Evolutionary conservation across 192 early-diverging fungal species (phyloP), one percentile per base, ranked within the genome.

Genomic region (Cetraspora pellucida): DNA sequence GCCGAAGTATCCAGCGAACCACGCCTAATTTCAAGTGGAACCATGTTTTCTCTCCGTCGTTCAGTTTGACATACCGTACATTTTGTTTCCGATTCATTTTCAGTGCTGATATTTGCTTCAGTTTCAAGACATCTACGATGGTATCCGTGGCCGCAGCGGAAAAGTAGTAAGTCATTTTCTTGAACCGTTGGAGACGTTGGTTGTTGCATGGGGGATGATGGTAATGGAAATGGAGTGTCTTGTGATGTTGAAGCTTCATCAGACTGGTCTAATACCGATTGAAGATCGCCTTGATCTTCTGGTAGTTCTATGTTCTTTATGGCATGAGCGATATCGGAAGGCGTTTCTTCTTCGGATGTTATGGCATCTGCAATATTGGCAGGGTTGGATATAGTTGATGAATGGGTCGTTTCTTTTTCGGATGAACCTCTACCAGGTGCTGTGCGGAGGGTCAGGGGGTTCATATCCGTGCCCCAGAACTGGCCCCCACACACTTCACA

Each of bases 61-160:
- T 75, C 74, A 9, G 58, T 75, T 64, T 75, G 74, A 47, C 74
- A 75, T 19, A 64, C 74, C 11, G 60, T 49, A 64, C 74, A 75
- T 37, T 47, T 74, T 10, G 46, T n/a, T 64, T 75, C 74, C 10
- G 44, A 17, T 49, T 49, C 47, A 52, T 50, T 64, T 50, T 75
- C 74, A 17, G 46, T 49, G 19, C 30, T 37, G 47, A 13, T 19
- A 44, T 49, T 58, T 28, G 74, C 23, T 64, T 75, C 74, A 21
- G 59, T 75, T 44, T 82, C 80, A 10, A 88, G 63, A 45, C 87
- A 88, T 19, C 85, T 79, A 27, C 79, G 83, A 79, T 88, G 87
- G 50, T 83, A 88, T 52, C 84, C 86, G 75, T 87, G 87, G 14
- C 85, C 87, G 74, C 86, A 87, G 21, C 85, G 82, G 76, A 87